phyloP scores from a whole-genome alignment of 805 yeast genomes.

The Wickerhamiella occidentalis region DNA sequence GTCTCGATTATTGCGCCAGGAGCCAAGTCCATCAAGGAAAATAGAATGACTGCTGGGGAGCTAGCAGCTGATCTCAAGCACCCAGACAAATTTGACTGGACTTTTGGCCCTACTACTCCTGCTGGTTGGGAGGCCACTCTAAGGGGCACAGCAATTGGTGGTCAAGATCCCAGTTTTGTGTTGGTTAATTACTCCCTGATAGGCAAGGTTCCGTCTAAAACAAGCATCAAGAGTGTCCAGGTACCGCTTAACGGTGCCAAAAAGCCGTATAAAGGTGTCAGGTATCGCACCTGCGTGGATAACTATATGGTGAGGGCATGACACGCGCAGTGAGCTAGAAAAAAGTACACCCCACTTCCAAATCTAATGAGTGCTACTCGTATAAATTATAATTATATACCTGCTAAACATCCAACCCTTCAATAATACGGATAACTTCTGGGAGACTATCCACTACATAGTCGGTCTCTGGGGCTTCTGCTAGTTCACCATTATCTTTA shows the following conservation, averaged over 20 bases:
- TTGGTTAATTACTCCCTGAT: constrained; percentile 35
- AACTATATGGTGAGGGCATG: constrained; percentile 19
- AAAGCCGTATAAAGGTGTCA: constrained; percentile 57
- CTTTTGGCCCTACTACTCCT: constrained; percentile 43
- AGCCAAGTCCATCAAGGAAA: constrained; percentile 33
- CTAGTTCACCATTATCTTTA: constrained; percentile 37
- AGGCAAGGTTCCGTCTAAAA: constrained; percentile 55
- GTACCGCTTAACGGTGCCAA: constrained; percentile 6
- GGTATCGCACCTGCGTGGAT: constrained; percentile 33
- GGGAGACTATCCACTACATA: constrained; percentile 25
- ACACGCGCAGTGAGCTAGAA: no score
- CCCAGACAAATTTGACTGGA: constrained; percentile 46
- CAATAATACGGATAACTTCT: constrained; percentile 13
- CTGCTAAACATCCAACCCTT: neutral
- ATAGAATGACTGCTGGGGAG: constrained; percentile 68
- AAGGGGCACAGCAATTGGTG: constrained; percentile 38
- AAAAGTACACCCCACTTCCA: no score
- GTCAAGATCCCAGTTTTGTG: constrained; percentile 18
- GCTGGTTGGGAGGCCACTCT: constrained; percentile 59
- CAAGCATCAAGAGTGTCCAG: constrained; percentile 14
- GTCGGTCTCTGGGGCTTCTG: constrained; percentile 31
- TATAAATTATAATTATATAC: neutral
- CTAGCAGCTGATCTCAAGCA: constrained; percentile 41
- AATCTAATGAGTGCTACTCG: no score
- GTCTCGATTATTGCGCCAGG: constrained; percentile 31